Percentiles rank a stretch among this genome's conserved stretches.
Evolutionary conservation across 805 yeast species (phyloP).

Genomic region (Groenewaldozyma tartarivorans): DNA sequence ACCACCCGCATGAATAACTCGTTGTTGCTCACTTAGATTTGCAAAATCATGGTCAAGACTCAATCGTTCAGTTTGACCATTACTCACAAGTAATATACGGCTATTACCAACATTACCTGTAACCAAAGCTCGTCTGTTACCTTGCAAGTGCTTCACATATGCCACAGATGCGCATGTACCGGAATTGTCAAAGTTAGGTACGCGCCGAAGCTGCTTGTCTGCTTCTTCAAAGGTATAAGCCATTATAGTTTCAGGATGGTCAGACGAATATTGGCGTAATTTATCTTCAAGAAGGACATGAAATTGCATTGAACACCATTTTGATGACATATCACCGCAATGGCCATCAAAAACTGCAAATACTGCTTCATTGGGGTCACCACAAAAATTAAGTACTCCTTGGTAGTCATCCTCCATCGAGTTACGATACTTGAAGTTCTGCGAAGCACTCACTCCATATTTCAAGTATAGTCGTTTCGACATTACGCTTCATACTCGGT

Average conservation of each 20-base stretch:
- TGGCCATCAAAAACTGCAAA: conserved; percentile 98
- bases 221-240: conserved; percentile 65
- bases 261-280: conserved; percentile 29
- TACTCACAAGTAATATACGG: conserved; percentile 61
- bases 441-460: background rate
- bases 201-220: conserved; percentile 54
- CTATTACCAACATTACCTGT: conserved; percentile 97
- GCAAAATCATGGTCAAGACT: conserved; percentile 90
- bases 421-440: background rate
- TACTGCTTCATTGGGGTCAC: conserved; percentile 71
- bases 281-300: conserved; percentile 46
- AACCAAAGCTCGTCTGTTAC: conserved; percentile 49
- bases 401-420: conserved; percentile 96
- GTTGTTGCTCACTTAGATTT: conserved; percentile 61
- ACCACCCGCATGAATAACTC: conserved; percentile 77
- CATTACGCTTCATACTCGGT: no score
- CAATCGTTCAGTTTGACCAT: conserved; percentile 60
- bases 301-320: conserved; percentile 86
- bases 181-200: conserved; percentile 53
- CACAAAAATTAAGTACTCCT: conserved; percentile 82
- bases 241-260: conserved; percentile 25
- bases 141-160: conserved; percentile 38
- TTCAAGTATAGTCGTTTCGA: background rate
- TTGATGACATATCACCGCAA: conserved; percentile 85
- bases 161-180: conserved; percentile 97